Evolutionary conservation across 495 filamentous ascomycete species (phyloP).

Genomic region (Mycothermus thermophilus): DNA sequence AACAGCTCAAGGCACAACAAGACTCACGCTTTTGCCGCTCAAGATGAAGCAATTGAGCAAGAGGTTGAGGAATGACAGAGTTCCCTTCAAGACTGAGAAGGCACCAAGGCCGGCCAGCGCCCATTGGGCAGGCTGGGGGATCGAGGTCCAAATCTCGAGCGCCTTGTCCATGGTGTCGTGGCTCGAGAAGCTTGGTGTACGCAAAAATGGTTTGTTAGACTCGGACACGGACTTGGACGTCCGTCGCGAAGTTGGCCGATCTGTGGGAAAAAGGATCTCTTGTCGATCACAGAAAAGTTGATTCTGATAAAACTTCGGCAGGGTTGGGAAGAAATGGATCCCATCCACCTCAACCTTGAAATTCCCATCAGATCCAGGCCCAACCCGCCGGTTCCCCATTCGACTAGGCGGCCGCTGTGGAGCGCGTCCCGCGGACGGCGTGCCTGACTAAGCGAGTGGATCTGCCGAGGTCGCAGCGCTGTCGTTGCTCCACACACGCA

Average conservation of each 20-base stretch:
- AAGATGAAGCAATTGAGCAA: slow-evolving; percentile 67
- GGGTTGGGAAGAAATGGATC: slow-evolving; percentile 3
- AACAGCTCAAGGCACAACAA: not conserved
- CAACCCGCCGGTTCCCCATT: too few relatives aligned
- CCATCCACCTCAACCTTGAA: not conserved
- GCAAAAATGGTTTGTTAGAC: not conserved
- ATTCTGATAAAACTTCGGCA: not conserved
- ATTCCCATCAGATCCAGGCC: too few relatives aligned
- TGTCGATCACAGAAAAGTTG: too few relatives aligned
- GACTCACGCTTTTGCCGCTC: slow-evolving; percentile 41
- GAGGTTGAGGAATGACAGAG: slow-evolving; percentile 48
- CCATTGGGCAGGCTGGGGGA: slow-evolving; percentile 25
- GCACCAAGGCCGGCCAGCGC: slow-evolving; percentile 41
- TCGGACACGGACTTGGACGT: not conserved
- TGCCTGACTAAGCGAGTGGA: not conserved
- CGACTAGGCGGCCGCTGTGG: not conserved
- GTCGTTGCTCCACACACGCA: too few relatives aligned
- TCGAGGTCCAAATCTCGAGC: slow-evolving; percentile 18
- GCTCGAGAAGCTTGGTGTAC: not conserved
- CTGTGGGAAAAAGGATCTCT: too few relatives aligned
- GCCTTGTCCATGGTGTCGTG: slow-evolving; percentile 23
- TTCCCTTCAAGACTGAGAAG: slow-evolving; percentile 41
- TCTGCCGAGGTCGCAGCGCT: not conserved
- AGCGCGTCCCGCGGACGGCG: not conserved
- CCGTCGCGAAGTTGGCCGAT: too few relatives aligned